phyloP scores from a whole-genome alignment of 305 asterid genomes.

The Fraxinus floribunda region DNA sequence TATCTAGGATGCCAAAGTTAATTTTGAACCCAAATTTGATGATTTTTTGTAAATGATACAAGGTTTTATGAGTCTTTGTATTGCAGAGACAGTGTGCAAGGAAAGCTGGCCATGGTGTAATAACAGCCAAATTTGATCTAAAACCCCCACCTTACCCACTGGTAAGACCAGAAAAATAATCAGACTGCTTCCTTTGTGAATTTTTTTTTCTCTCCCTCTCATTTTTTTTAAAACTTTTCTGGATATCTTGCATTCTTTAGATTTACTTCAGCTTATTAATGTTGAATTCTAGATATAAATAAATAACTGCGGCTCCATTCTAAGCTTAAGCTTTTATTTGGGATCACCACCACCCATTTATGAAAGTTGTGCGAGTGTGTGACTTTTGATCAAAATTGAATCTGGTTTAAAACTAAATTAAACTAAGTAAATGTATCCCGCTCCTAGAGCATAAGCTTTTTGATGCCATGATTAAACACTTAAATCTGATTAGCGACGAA shows the following conservation, averaged over 20 bases:
- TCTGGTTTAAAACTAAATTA: neutral
- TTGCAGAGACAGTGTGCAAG: conserved; percentile 46
- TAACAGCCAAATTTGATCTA: conserved; percentile 65
- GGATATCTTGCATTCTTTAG: neutral
- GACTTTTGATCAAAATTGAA: neutral
- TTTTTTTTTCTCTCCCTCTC: neutral
- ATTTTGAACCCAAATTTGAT: neutral
- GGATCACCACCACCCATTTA: neutral
- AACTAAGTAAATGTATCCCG: neutral
- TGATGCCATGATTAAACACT: neutral
- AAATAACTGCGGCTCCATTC: neutral
- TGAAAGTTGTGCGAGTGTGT: neutral
- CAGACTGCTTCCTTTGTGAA: conserved; percentile 2
- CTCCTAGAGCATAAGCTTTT: neutral
- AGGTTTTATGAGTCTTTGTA: conserved; percentile 7
- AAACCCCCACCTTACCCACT: conserved; percentile 79
- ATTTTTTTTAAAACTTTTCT: neutral
- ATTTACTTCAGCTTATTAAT: neutral
- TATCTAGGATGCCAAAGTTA: neutral
- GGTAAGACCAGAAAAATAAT: conserved; percentile 39
- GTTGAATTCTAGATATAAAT: neutral
- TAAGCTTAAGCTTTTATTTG: neutral
- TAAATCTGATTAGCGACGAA: neutral
- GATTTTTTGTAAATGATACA: conserved; percentile 1
- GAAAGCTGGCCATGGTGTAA: conserved; percentile 43